Evolutionary conservation across 225 moss, liverwort and hornwort genomes (phyloP), one percentile per base, ranked within the genome.

Genomic region (Polytrichum formosum): DNA sequence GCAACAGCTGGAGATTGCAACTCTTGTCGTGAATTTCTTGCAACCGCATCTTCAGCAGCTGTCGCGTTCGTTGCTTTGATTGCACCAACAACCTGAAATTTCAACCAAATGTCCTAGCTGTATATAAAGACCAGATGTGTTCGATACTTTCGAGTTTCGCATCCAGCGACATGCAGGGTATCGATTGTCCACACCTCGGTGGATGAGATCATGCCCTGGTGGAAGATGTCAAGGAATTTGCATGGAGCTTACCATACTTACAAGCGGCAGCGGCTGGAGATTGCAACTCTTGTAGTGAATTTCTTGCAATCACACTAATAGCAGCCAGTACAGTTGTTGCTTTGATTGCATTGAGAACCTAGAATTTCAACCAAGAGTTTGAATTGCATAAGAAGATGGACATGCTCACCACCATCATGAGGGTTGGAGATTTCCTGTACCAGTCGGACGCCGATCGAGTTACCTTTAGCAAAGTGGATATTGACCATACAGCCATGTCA

Each of bases 241-340:
- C 84, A 74, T 26, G 86, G 82, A 18, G 91, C 87, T 7, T 80
- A 78, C 70, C 95, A 95, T 60, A 90, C 86, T 67, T 95, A 74
- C 54, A 88, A 88, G 63, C 59, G 63, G 31, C 69, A 73, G 7
- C 86, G 86, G 72, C 58, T 73, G 55, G 86, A 92, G 70, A 54
- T 93, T 69, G 75, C 84, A 5, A 74, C 72, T 70, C 33, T 89
- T 62, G 83, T 91, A 46, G 55, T 81, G 37, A 67, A 81, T 55
- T 95, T 93, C 66, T 66, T 93, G 19, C 91, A 74, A 69, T 37
- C 66, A 7, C 54, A 27, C 76, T 68, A 61, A 25, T 65, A 73
- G 72, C 35, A 70, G 53, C 80, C 73, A 65, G 71, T 82, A 27
- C 78, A 78, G 53, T 70, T 78, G 33, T 76, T 74, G 1, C 63